phyloP scores from a whole-genome alignment of 108 stramenopile species.

The Pseudonitzschia delicatissima region DNA sequence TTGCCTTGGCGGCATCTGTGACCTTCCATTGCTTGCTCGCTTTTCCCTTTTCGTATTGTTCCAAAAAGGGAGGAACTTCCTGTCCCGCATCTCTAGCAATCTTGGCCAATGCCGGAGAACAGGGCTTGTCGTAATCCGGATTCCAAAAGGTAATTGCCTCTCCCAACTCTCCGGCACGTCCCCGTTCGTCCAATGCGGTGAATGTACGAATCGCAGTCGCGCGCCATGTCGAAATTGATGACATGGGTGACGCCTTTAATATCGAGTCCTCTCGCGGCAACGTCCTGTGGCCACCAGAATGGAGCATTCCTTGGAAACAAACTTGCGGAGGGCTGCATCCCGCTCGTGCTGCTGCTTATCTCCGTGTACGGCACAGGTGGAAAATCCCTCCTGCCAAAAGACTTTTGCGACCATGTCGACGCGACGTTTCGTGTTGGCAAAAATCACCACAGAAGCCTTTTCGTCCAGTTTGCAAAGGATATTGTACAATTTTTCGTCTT shows the following conservation, averaged over 20 bases:
- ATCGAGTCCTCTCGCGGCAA: conserved; percentile 92
- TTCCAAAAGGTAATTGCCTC: conserved; percentile 49
- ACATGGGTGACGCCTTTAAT: conserved; percentile 98
- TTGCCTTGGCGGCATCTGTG: conserved; percentile 5
- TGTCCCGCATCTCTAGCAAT: conserved; percentile 5
- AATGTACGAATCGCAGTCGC: conserved; percentile 98
- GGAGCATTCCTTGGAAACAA: conserved; percentile 90
- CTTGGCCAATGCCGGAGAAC: conserved; percentile 1
- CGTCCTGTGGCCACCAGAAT: conserved; percentile 97
- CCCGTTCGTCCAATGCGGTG: conserved; percentile 87
- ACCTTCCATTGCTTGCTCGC: conserved; percentile 11
- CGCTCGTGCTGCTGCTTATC: conserved; percentile 97
- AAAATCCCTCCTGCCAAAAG: conserved; percentile 96
- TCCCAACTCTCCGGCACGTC: conserved; percentile 93
- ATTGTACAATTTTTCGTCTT: conserved; percentile 94
- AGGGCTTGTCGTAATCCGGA: conserved; percentile 6
- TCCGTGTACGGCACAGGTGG: conserved; percentile 97
- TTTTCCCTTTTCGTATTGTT: conserved; percentile 3
- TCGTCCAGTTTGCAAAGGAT: conserved; percentile 98
- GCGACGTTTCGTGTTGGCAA: conserved; percentile 83
- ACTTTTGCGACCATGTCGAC: conserved; percentile 98
- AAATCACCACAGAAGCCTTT: conserved; percentile 98
- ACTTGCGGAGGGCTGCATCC: conserved; percentile 97
- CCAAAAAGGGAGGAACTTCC: conserved; percentile 5
- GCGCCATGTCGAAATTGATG: conserved; percentile 98